Evolutionary conservation across 352 stramenopile species (phyloP).

Genomic region (Phytophthora pluvialis): DNA sequence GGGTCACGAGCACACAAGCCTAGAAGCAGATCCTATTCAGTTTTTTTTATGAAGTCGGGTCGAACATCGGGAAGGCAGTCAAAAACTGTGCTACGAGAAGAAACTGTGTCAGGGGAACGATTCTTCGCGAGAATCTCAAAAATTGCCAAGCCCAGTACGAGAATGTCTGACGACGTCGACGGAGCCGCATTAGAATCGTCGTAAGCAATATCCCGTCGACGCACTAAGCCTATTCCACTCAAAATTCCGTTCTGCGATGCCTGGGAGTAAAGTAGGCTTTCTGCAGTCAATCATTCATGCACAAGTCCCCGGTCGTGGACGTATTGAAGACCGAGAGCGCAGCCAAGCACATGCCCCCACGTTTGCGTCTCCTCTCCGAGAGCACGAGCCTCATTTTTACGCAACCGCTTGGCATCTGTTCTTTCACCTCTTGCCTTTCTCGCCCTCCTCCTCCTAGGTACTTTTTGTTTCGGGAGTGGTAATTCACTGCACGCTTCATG

Average conservation of each 20-base stretch:
- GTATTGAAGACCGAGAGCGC: conserved; percentile 18
- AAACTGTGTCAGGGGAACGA: background rate
- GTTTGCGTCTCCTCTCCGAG: conserved; percentile 3
- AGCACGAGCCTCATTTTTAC: conserved; percentile 2
- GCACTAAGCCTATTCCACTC: conserved; percentile 16
- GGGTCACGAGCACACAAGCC: conserved; percentile 16
- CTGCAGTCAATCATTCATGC: conserved; percentile 12
- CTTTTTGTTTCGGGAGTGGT: conserved; percentile 8
- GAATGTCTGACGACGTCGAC: conserved; percentile 9
- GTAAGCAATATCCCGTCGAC: background rate
- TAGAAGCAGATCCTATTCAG: conserved; percentile 17
- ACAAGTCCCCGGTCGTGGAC: conserved; percentile 23
- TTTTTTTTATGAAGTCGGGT: conserved; percentile 10
- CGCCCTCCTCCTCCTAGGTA: background rate
- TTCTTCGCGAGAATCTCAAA: conserved; percentile 15
- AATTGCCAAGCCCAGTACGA: conserved; percentile 18
- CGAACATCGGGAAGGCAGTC: conserved; percentile 4
- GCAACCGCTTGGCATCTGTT: background rate
- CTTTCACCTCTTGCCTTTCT: conserved; percentile 9
- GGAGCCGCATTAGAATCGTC: background rate
- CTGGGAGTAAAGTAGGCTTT: conserved; percentile 12
- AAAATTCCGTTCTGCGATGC: conserved; percentile 21
- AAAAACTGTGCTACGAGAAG: too few species aligned
- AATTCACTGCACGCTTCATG: conserved; percentile 26
- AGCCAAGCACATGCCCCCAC: conserved; percentile 18